A percentile compares a stretch with the other conserved stretches of the same genome.
These are phyloP conservation scores for Rhinocladiella similis DNA, from an alignment of 2,329 filamentous ascomycete species.

Conservation along the genomic window DNA sequence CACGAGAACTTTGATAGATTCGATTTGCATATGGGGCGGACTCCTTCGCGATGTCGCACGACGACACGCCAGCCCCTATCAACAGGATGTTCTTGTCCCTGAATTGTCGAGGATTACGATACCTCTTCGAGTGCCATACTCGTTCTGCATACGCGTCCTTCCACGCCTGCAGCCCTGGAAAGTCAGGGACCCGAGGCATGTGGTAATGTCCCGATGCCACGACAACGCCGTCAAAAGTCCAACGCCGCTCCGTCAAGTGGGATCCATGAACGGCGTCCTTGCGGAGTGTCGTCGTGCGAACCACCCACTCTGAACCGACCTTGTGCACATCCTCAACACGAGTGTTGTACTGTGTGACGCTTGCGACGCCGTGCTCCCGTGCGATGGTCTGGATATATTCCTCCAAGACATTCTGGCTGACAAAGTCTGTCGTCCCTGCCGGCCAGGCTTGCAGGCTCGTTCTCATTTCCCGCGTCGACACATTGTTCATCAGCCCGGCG, in stretches of 20 bases:
- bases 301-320: slow-evolving; percentile 48
- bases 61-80: slow-evolving; percentile 57
- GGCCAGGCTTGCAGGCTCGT: slow-evolving; percentile 58
- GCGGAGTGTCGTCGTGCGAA: slow-evolving; percentile 51
- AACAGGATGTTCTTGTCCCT: slow-evolving; percentile 59
- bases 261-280: slow-evolving; percentile 2
- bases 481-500: slow-evolving; percentile 54
- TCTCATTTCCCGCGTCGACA: slow-evolving; percentile 52
- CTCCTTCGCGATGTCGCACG: slow-evolving; percentile 56
- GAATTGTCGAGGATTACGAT: slow-evolving; percentile 48
- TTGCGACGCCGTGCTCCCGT: slow-evolving; percentile 49
- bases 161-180: slow-evolving; percentile 48
- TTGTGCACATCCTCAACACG: slow-evolving; percentile 58
- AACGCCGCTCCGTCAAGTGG: slow-evolving; percentile 11
- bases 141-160: slow-evolving; percentile 47
- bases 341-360: slow-evolving; percentile 57
- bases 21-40: slow-evolving; percentile 45
- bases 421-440: slow-evolving; percentile 58
- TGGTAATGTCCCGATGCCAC: slow-evolving; percentile 59
- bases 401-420: slow-evolving; percentile 57
- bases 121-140: slow-evolving; percentile 54
- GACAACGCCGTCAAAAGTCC: slow-evolving; percentile 52
- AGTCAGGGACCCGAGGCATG: slow-evolving; percentile 50
- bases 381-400: slow-evolving; percentile 65
- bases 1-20: slow-evolving; percentile 59